phyloP scores from a whole-genome alignment of 306 rosid genomes.

The Albizia julibrissin region DNA sequence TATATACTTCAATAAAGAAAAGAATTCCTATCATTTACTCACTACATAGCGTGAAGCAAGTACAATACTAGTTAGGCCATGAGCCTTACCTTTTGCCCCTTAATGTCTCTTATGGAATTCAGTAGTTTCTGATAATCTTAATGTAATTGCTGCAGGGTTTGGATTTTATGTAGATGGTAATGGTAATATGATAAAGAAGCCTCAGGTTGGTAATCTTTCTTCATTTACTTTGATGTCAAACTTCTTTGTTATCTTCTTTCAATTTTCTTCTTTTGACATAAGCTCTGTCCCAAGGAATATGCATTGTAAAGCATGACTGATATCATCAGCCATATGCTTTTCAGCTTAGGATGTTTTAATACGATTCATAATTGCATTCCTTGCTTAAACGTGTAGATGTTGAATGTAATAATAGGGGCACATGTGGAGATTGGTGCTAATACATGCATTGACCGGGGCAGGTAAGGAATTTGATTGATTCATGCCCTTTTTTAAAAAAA shows the following conservation, averaged over 20 bases:
- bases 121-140: conserved; percentile 1
- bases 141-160: conserved; percentile 61
- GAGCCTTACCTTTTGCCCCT: not conserved
- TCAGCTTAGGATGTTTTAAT: not conserved
- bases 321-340: not conserved
- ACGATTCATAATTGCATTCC: conserved; percentile 14
- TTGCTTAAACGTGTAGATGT: conserved; percentile 52
- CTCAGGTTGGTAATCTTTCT: conserved; percentile 65
- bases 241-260: not conserved
- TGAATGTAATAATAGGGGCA: conserved; percentile 76
- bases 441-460: conserved; percentile 93
- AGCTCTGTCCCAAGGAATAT: not conserved
- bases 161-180: conserved; percentile 79
- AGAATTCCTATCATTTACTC: conserved; percentile 1
- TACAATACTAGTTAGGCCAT: conserved; percentile 4
- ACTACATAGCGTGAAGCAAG: conserved; percentile 15
- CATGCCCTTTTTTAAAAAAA: not conserved
- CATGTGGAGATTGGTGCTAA: conserved; percentile 89
- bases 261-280: not conserved
- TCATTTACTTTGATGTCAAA: conserved; percentile 5
- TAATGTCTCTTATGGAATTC: conserved; percentile 6
- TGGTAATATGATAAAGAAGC: conserved; percentile 81
- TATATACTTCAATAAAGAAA: not conserved
- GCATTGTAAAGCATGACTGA: not conserved
- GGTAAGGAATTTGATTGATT: conserved; percentile 47